Percentiles rank a stretch among this genome's conserved stretches.
phyloP scores from a whole-genome alignment of 805 yeast genomes.

The Yarrowia deformans region DNA sequence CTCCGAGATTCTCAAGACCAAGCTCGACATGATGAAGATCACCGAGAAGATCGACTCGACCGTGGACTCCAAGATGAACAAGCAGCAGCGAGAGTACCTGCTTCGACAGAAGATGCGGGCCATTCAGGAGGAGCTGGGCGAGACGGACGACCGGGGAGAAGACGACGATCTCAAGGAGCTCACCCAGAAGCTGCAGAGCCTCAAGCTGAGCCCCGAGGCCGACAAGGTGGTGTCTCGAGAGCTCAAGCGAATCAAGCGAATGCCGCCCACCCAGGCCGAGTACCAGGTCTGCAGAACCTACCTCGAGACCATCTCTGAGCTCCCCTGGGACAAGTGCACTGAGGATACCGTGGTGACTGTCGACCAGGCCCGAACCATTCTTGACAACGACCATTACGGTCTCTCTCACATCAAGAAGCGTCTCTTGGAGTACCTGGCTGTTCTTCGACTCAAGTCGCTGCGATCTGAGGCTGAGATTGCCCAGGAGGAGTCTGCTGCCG shows the following conservation, averaged over 20 bases:
- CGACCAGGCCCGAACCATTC: constrained; percentile 58
- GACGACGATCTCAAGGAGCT: constrained; percentile 51
- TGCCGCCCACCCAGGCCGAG: constrained; percentile 54
- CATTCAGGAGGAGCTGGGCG: constrained; percentile 45
- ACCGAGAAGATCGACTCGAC: constrained; percentile 39
- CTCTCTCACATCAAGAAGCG: constrained; percentile 75
- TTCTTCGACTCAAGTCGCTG: constrained; percentile 61
- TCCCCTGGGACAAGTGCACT: constrained; percentile 51
- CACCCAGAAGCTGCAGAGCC: constrained; percentile 45
- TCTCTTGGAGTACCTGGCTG: constrained; percentile 79
- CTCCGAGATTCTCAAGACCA: constrained; percentile 41
- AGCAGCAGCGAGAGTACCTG: constrained; percentile 47
- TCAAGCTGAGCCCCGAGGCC: constrained; percentile 50
- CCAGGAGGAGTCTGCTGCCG: constrained; percentile 41
- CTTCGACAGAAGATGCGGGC: constrained; percentile 46
- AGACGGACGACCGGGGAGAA: constrained; percentile 46
- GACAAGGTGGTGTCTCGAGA: constrained; percentile 52
- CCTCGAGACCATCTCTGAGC: constrained; percentile 53
- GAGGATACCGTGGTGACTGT: constrained; percentile 54
- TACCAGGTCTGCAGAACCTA: constrained; percentile 54
- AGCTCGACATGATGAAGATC: constrained; percentile 39
- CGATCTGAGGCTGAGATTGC: constrained; percentile 7
- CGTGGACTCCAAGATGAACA: constrained; percentile 40
- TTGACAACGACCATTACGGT: constrained; percentile 83
- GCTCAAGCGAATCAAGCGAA: constrained; percentile 51